Evolutionary conservation across 2,329 filamentous ascomycete species (phyloP).

Genomic region (Colletotrichum lindemuthianum): DNA sequence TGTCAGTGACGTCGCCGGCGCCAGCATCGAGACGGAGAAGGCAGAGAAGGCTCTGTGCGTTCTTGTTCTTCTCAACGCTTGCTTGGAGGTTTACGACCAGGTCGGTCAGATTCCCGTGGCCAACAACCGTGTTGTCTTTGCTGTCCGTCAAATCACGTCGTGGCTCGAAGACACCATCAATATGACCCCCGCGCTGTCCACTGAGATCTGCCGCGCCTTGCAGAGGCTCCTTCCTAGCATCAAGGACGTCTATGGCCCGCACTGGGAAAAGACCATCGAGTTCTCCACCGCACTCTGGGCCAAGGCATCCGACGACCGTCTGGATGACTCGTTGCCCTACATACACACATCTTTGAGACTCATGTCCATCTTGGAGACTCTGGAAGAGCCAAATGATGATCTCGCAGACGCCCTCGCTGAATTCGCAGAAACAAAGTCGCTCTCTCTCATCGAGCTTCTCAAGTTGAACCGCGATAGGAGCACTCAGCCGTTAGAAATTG

Average conservation of each 20-base stretch:
- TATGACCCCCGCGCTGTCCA: constrained; percentile 54
- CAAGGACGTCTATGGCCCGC: constrained; percentile 84
- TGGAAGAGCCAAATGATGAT: constrained; percentile 86
- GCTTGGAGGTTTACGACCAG: constrained; percentile 60
- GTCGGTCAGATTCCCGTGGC: constrained; percentile 64
- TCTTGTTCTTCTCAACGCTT: constrained; percentile 65
- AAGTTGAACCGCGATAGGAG: constrained; percentile 57
- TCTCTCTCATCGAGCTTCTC: constrained; percentile 71
- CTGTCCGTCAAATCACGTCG: constrained; percentile 79
- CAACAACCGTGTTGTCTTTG: constrained; percentile 80
- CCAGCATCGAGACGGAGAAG: constrained; percentile 53
- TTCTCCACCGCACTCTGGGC: constrained; percentile 69
- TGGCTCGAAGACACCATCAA: constrained; percentile 69
- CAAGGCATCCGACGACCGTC: constrained; percentile 51
- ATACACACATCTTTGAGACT: constrained; percentile 80
- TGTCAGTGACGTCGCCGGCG: constrained; percentile 68
- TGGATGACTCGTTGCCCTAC: constrained; percentile 66
- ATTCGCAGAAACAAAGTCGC: constrained; percentile 63
- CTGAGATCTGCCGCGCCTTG: constrained; percentile 66
- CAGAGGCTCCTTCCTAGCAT: constrained; percentile 76
- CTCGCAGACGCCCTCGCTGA: constrained; percentile 78
- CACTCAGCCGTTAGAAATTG: constrained; percentile 76
- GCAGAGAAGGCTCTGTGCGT: constrained; percentile 58
- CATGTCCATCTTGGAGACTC: constrained; percentile 67
- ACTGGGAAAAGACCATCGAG: constrained; percentile 78